Evolutionary conservation across 2,329 filamentous ascomycete species (phyloP).

Genomic region (Pseudohalonectria lignicola): DNA sequence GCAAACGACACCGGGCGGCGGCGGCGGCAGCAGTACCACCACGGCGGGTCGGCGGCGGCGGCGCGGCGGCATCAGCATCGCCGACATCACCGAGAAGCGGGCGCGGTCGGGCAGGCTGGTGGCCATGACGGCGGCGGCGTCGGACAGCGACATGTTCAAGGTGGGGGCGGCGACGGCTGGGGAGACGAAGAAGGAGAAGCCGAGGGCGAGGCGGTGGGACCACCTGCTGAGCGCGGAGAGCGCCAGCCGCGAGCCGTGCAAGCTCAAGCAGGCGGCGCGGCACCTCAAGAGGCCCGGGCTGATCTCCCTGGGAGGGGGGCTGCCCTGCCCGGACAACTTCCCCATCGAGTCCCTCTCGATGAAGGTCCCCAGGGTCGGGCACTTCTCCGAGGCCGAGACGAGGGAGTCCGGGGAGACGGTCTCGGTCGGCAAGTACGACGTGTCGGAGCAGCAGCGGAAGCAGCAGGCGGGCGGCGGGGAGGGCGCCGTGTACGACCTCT

Average conservation of each 20-base stretch:
- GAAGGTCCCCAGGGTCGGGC: constrained; percentile 56
- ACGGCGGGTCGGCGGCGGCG: too few relatives aligned
- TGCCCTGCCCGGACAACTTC: constrained; percentile 85
- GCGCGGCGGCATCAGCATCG: constrained; percentile 55
- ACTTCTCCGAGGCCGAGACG: constrained; percentile 60
- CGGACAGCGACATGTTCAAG: constrained; percentile 78
- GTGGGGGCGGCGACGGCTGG: constrained; percentile 27
- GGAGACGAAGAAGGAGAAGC: constrained; percentile 39
- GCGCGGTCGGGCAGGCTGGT: constrained; percentile 61
- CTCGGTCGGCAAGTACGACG: constrained; percentile 75
- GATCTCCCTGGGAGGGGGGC: constrained; percentile 84
- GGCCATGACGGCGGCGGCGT: constrained; percentile 65
- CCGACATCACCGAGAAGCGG: constrained; percentile 56
- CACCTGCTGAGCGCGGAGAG: constrained; percentile 54
- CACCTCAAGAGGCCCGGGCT: constrained; percentile 72
- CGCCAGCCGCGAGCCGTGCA: constrained; percentile 48
- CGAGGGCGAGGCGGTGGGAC: constrained; percentile 74
- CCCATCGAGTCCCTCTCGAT: constrained; percentile 73
- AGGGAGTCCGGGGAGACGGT: constrained; percentile 44
- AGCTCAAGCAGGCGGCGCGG: constrained; percentile 73
- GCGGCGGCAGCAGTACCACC: too few relatives aligned
- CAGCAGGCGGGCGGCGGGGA: constrained; percentile 10
- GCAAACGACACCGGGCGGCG: too few relatives aligned
- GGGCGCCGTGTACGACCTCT: constrained; percentile 53
- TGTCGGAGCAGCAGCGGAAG: constrained; percentile 38